Conservation (phyloP, 352 stramenopile genomes). For the Pythium scleroteichum region DNA sequence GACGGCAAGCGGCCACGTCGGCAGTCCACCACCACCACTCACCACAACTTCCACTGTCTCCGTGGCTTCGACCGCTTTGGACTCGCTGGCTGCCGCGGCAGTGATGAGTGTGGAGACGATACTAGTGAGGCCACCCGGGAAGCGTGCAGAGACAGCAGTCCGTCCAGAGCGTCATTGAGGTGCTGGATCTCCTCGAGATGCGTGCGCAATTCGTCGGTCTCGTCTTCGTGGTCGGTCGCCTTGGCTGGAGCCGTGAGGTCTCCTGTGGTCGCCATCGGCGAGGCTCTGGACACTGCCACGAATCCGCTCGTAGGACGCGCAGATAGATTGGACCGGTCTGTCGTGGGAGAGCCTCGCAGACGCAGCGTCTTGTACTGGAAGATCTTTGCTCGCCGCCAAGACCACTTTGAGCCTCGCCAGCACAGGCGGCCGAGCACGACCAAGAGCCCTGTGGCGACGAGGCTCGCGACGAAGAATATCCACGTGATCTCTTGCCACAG, state of each 20-base stretch:
- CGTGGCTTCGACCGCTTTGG: no score
- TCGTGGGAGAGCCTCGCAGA: slow-evolving; percentile 13
- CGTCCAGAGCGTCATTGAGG: slow-evolving; percentile 33
- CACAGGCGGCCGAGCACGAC: slow-evolving; percentile 27
- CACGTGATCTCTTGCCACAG: slow-evolving; percentile 36
- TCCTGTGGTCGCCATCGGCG: no score
- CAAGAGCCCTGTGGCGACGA: slow-evolving; percentile 15
- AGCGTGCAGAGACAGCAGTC: slow-evolving; percentile 10
- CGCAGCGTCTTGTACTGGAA: slow-evolving; percentile 58
- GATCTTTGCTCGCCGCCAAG: slow-evolving; percentile 26
- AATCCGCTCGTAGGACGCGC: no score
- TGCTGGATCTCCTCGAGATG: slow-evolving; percentile 55
- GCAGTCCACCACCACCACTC: no score
- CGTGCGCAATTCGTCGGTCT: slow-evolving; percentile 38
- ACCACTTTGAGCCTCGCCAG: background rate
- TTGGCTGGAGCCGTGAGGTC: background rate
- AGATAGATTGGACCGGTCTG: no score
- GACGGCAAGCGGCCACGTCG: no score
- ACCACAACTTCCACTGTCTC: no score
- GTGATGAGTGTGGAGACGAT: background rate
- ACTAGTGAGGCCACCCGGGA: background rate
- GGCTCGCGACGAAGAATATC: slow-evolving; percentile 11
- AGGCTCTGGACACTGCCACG: no score
- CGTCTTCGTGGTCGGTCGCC: slow-evolving; percentile 23
- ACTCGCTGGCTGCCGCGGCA: background rate